A percentile compares a stretch with the other conserved stretches of the same genome.
phyloP scores from a whole-genome alignment of 2,329 filamentous ascomycete genomes.

The Grosmannia clavigera region DNA sequence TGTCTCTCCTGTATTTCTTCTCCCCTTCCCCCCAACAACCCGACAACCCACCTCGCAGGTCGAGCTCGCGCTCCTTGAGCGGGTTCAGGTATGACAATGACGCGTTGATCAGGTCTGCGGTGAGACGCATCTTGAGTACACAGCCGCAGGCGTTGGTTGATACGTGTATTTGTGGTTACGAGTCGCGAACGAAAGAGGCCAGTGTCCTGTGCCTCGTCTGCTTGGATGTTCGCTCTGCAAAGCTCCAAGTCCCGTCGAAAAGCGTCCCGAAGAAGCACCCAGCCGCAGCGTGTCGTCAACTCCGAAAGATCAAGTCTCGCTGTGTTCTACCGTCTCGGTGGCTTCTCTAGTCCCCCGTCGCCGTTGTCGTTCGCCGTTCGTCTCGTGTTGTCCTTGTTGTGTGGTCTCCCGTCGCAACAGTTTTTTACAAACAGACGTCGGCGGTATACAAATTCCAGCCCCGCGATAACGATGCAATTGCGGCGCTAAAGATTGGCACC shows the following conservation, averaged over 20 bases:
- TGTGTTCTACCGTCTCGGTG: neutral
- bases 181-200: neutral
- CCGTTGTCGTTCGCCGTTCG: neutral
- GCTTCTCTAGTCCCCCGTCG: neutral
- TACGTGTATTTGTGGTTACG: neutral
- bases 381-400: neutral
- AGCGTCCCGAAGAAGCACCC: too few species aligned
- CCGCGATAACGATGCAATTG: neutral
- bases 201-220: neutral
- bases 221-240: neutral
- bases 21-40: neutral
- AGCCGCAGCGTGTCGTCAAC: too few species aligned
- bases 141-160: neutral
- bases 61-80: conserved; percentile 95
- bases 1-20: too few species aligned
- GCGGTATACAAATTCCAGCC: neutral
- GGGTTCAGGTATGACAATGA: conserved; percentile 98
- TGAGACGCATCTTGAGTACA: conserved; percentile 69
- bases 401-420: neutral
- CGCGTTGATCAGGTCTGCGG: conserved; percentile 82
- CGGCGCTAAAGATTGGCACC: neutral
- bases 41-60: conserved; percentile 69
- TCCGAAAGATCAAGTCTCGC: too few species aligned
- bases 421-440: neutral
- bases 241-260: too few species aligned